Percentiles rank a stretch among this genome's conserved stretches.
phyloP scores from a whole-genome alignment of 768 basidiomycete genomes.

The Amanita molliuscula region DNA sequence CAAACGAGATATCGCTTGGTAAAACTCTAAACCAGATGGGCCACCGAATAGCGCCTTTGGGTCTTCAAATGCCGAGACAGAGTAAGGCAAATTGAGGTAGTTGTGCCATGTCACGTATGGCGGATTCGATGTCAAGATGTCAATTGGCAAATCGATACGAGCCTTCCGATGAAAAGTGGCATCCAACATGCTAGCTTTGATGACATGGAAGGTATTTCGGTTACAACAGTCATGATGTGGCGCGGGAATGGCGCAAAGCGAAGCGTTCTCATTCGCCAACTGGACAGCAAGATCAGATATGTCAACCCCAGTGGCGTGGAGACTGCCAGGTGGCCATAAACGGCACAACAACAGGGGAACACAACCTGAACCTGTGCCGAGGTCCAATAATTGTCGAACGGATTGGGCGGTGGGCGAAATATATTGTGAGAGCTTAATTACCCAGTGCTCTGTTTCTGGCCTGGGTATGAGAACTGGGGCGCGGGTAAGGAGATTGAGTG shows the following conservation, averaged over 20 bases:
- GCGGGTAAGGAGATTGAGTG: conserved; percentile 60
- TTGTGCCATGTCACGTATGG: conserved; percentile 72
- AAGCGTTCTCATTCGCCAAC: conserved; percentile 41
- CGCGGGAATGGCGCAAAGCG: conserved; percentile 25
- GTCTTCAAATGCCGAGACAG: conserved; percentile 76
- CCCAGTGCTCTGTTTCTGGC: conserved; percentile 89
- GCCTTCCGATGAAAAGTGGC: conserved; percentile 28
- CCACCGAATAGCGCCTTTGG: conserved; percentile 75
- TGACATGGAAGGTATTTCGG: conserved; percentile 30
- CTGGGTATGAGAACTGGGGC: conserved; percentile 88
- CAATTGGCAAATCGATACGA: conserved; percentile 41
- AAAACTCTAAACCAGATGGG: conserved; percentile 47
- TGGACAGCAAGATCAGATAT: conserved; percentile 48
- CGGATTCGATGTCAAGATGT: conserved; percentile 77
- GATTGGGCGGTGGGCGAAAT: conserved; percentile 24
- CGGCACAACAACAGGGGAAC: conserved; percentile 80
- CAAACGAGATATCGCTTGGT: conserved; percentile 60
- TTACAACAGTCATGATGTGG: conserved; percentile 12
- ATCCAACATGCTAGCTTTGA: conserved; percentile 32
- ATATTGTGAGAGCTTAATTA: conserved; percentile 45
- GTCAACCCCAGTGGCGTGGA: conserved; percentile 57
- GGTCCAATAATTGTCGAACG: conserved; percentile 56
- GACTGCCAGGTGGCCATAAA: conserved; percentile 43
- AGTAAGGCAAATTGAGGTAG: conserved; percentile 51
- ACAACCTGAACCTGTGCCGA: conserved; percentile 90